phyloP scores from a whole-genome alignment of 2,329 filamentous ascomycete species.

The Incumbomyces delicatus region DNA sequence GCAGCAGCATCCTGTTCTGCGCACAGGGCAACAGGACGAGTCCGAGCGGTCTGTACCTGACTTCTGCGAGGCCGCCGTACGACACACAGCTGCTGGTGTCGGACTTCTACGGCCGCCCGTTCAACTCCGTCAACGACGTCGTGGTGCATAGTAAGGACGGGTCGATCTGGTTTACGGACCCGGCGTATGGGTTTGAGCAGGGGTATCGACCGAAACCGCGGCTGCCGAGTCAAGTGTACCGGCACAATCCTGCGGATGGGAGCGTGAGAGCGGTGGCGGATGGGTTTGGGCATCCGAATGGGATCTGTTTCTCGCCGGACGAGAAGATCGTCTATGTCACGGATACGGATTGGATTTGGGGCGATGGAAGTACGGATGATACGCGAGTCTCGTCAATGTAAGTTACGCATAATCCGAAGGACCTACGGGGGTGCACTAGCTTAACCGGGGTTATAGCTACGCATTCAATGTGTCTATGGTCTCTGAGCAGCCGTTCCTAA shows the following conservation, averaged over 20 bases:
- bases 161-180: constrained; percentile 32
- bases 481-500: constrained; percentile 31
- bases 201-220: constrained; percentile 25
- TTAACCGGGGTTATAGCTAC: constrained; percentile 14
- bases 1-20: constrained; percentile 4
- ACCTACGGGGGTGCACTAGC: constrained; percentile 23
- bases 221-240: constrained; percentile 30
- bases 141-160: constrained; percentile 27
- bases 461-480: constrained; percentile 32
- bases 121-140: constrained; percentile 30
- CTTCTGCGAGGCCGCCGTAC: constrained; percentile 35
- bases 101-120: constrained; percentile 17
- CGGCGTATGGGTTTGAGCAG: constrained; percentile 29
- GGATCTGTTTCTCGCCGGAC: constrained; percentile 33
- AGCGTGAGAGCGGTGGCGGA: constrained; percentile 28
- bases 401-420: constrained; percentile 31
- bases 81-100: background rate
- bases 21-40: constrained; percentile 3
- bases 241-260: constrained; percentile 26
- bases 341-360: constrained; percentile 26
- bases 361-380: constrained; percentile 32
- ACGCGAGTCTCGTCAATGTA: constrained; percentile 32
- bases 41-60: constrained; percentile 1
- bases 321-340: constrained; percentile 30
- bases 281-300: constrained; percentile 32